phyloP scores from a whole-genome alignment of 2,329 filamentous ascomycete species.

The Hymenoscyphus occultus region DNA sequence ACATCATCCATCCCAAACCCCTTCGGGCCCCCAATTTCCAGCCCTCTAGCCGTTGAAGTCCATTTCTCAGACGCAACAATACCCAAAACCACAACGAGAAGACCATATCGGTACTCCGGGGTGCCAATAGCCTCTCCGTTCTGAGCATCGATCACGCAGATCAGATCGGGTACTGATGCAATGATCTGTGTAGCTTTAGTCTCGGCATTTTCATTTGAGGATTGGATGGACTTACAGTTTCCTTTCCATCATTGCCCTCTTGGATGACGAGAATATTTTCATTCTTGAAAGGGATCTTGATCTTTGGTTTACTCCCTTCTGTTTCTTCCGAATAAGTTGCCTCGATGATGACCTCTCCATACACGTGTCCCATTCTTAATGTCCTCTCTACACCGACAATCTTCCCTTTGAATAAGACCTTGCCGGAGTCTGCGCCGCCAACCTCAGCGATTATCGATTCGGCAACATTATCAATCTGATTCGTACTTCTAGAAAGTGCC shows the following conservation, averaged over 20 bases:
- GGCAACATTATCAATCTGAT: conserved; percentile 41
- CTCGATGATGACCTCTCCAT: conserved; percentile 10
- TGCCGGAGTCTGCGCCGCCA: conserved; percentile 51
- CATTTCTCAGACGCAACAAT: conserved; percentile 54
- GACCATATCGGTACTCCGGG: conserved; percentile 53
- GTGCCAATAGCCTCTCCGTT: conserved; percentile 50
- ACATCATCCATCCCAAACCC: conserved; percentile 47
- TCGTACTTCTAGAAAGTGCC: not conserved
- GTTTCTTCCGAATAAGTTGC: not conserved
- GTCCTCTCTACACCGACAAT: conserved; percentile 58
- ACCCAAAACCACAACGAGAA: conserved; percentile 50
- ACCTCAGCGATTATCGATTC: conserved; percentile 58
- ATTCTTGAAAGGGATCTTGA: conserved; percentile 67
- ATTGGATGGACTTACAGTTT: conserved; percentile 1
- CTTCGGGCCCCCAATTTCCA: conserved; percentile 49
- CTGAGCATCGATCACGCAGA: conserved; percentile 46
- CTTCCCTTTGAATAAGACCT: conserved; percentile 60
- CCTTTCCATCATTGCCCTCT: conserved; percentile 9
- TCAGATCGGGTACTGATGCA: conserved; percentile 49
- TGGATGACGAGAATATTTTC: conserved; percentile 60
- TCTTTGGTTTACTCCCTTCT: not conserved
- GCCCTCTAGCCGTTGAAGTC: conserved; percentile 45
- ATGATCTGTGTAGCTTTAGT: conserved; percentile 34
- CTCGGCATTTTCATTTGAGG: not conserved
- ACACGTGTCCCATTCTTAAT: conserved; percentile 51